These are phyloP conservation scores for Rhinocladiella mackenziei DNA, from an alignment of 2,329 filamentous ascomycete genomes.

Conservation along the genomic window DNA sequence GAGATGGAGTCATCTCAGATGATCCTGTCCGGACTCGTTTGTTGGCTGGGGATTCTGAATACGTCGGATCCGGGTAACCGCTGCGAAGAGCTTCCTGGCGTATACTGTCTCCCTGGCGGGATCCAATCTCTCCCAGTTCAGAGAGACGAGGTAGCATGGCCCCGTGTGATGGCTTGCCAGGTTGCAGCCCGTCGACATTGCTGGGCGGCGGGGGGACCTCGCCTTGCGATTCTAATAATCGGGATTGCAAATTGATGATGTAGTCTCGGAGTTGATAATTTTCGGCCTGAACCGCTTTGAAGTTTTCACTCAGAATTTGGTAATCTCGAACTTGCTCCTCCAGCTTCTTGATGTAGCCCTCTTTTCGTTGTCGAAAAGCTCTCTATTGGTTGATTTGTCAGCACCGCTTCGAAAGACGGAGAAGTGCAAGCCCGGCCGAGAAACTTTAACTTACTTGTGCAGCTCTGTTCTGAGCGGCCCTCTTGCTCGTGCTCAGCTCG, in stretches of 20 bases:
- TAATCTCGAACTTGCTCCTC: conserved; percentile 88
- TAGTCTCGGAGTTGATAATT: conserved; percentile 91
- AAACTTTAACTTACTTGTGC: conserved; percentile 66
- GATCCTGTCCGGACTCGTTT: conserved; percentile 23
- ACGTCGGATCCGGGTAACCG: conserved; percentile 25
- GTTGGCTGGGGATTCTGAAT: conserved; percentile 18
- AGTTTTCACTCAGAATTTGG: conserved; percentile 68
- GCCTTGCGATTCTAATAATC: conserved; percentile 75
- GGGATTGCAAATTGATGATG: conserved; percentile 82
- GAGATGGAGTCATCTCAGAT: conserved; percentile 24
- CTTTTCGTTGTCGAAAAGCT: conserved; percentile 94
- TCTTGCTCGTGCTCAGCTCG: conserved; percentile 90
- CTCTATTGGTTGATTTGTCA: conserved; percentile 60
- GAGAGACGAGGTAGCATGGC: conserved; percentile 24
- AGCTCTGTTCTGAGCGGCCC: conserved; percentile 91
- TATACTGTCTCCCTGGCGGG: conserved; percentile 13
- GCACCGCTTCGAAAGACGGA: no score
- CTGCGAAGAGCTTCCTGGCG: conserved; percentile 22
- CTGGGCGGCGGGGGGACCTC: conserved; percentile 60
- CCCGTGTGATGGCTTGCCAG: conserved; percentile 25
- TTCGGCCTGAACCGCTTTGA: conserved; percentile 77
- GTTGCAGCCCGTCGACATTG: conserved; percentile 30
- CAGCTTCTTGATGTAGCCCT: conserved; percentile 95
- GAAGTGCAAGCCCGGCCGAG: no score
- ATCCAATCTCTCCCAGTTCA: conserved; percentile 21